These are phyloP conservation scores for Fusarium decemcellulare DNA, from an alignment of 2,329 filamentous ascomycete genomes.

Conservation along the genomic window DNA sequence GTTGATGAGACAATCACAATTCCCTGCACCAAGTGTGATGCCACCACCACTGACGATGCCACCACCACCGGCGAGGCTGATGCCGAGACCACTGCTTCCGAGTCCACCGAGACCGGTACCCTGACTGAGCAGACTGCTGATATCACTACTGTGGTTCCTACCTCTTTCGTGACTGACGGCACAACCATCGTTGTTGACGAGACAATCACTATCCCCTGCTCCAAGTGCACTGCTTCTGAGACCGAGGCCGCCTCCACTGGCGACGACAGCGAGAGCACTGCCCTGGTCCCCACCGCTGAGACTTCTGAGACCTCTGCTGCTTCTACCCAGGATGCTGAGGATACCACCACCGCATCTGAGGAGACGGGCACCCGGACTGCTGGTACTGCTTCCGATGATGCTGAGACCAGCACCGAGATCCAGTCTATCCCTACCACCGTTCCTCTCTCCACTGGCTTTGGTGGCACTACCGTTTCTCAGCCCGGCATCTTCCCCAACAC, in stretches of 20 bases:
- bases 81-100: constrained; percentile 11
- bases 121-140: constrained; percentile 32
- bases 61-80: constrained; percentile 19
- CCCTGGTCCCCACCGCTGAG: constrained; percentile 12
- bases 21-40: constrained; percentile 38
- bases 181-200: constrained; percentile 38
- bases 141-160: constrained; percentile 34
- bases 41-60: constrained; percentile 24
- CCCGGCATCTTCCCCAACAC: constrained; percentile 40
- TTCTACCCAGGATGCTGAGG: constrained; percentile 21
- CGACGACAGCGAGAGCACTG: constrained; percentile 20
- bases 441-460: constrained; percentile 33
- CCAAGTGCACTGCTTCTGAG: constrained; percentile 31
- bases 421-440: constrained; percentile 20
- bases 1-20: constrained; percentile 39
- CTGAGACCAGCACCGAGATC: constrained; percentile 20
- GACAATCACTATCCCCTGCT: constrained; percentile 39
- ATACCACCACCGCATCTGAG: constrained; percentile 18
- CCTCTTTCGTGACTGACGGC: constrained; percentile 36
- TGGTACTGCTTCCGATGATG: constrained; percentile 31
- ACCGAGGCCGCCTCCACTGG: constrained; percentile 20
- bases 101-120: neutral
- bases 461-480: constrained; percentile 24
- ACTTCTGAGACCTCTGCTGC: constrained; percentile 20
- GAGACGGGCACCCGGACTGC: constrained; percentile 26